Conservation (phyloP, 768 basidiomycete species). For the Hericium alpestre region DNA sequence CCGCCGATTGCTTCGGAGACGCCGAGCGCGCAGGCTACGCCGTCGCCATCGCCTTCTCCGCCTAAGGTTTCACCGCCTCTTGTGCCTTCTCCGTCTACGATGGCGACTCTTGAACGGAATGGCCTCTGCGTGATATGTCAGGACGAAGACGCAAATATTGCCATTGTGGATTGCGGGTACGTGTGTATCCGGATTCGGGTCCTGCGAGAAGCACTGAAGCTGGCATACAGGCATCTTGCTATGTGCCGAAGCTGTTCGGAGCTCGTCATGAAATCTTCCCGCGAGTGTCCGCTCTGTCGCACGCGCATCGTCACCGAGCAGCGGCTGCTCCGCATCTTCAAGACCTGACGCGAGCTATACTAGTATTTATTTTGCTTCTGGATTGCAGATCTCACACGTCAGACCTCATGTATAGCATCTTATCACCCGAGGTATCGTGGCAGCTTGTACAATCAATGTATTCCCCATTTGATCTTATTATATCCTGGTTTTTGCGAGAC, state of each 20-base stretch:
- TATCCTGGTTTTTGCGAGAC: too few relatives aligned
- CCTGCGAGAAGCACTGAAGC: neutral
- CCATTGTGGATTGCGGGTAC: slow-evolving; percentile 89
- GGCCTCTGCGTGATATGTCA: slow-evolving; percentile 90
- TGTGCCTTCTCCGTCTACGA: slow-evolving; percentile 11
- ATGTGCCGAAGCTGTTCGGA: slow-evolving; percentile 76
- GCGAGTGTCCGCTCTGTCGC: slow-evolving; percentile 85
- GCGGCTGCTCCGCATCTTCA: slow-evolving; percentile 69
- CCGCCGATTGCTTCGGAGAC: slow-evolving; percentile 2
- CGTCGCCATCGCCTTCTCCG: slow-evolving; percentile 18
- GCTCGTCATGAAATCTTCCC: slow-evolving; percentile 63
- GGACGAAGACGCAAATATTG: slow-evolving; percentile 89
- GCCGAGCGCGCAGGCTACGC: slow-evolving; percentile 4
- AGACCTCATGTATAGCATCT: too few relatives aligned
- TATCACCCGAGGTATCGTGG: too few relatives aligned
- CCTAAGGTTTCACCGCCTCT: neutral
- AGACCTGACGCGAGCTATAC: slow-evolving; percentile 21
- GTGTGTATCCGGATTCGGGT: slow-evolving; percentile 19
- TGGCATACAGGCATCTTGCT: slow-evolving; percentile 52
- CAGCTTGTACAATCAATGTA: too few relatives aligned
- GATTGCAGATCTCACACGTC: neutral
- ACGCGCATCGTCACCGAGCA: slow-evolving; percentile 81
- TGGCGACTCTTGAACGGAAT: slow-evolving; percentile 43
- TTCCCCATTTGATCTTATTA: too few relatives aligned
- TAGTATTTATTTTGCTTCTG: neutral